Conservation (phyloP, 2,329 filamentous ascomycete genomes). For the Trichoderma semiorbis region DNA sequence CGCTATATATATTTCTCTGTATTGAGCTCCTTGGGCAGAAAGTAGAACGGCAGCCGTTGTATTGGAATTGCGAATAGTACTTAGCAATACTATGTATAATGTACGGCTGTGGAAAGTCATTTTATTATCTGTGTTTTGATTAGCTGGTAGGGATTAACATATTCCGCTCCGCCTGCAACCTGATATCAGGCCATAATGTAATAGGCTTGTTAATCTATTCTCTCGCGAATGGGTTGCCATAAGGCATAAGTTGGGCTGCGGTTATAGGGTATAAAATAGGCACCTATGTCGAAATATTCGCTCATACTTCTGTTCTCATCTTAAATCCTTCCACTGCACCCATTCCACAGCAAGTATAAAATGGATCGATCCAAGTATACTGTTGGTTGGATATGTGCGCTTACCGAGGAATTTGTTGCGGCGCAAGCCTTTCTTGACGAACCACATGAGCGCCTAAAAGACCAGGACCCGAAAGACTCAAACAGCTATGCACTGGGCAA, state of each 20-base stretch:
- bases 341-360: too few relatives aligned
- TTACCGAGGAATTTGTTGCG: neutral
- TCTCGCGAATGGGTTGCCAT: too few relatives aligned
- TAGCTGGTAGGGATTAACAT: neutral
- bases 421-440: neutral
- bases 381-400: neutral
- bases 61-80: too few relatives aligned
- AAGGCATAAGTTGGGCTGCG: too few relatives aligned
- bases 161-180: neutral
- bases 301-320: neutral
- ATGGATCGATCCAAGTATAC: neutral
- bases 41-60: rapidly evolving
- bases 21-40: too few relatives aligned
- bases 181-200: neutral
- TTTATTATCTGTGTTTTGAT: too few relatives aligned
- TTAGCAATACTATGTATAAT: too few relatives aligned
- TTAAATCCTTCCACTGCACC: too few relatives aligned
- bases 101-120: too few relatives aligned
- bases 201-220: neutral
- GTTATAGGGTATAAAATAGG: too few relatives aligned
- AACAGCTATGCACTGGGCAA: neutral
- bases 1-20: too few relatives aligned
- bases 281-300: neutral
- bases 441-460: neutral
- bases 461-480: neutral